phyloP scores from a whole-genome alignment of 1,284 basidiomycete species.

The Microbotryum intermedium region DNA sequence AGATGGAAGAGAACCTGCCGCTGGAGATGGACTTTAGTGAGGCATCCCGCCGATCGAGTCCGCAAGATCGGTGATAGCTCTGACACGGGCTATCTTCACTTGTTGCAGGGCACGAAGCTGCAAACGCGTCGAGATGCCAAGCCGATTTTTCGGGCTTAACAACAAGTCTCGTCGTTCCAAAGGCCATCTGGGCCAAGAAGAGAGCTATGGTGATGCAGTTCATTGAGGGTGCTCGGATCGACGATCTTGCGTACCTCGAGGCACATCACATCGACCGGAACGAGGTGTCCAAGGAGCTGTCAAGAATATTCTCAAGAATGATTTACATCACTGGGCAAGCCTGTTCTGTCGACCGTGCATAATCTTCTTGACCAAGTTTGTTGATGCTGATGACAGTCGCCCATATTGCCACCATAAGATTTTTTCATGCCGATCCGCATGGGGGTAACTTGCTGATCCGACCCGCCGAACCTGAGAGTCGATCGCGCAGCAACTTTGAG shows the following conservation, averaged over 20 bases:
- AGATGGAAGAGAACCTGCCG: slow-evolving; percentile 69
- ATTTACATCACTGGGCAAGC: slow-evolving; percentile 82
- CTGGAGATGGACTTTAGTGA: slow-evolving; percentile 82
- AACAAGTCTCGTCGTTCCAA: slow-evolving; percentile 80
- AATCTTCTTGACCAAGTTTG: background rate
- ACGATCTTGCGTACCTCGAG: slow-evolving; percentile 78
- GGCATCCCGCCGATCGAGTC: background rate
- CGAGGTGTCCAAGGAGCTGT: slow-evolving; percentile 33
- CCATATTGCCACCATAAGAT: slow-evolving; percentile 35
- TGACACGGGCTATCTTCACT: background rate
- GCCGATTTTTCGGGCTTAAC: slow-evolving; percentile 62
- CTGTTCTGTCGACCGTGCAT: slow-evolving; percentile 9
- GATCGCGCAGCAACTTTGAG: slow-evolving; percentile 86
- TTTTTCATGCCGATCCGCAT: slow-evolving; percentile 60
- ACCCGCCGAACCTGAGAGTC: slow-evolving; percentile 53
- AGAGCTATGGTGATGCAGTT: slow-evolving; percentile 91
- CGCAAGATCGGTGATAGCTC: background rate
- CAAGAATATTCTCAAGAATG: slow-evolving; percentile 80
- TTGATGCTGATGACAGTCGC: too few relatives aligned
- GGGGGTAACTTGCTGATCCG: slow-evolving; percentile 83
- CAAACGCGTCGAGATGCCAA: slow-evolving; percentile 64
- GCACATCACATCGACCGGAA: slow-evolving; percentile 79
- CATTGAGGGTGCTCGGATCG: slow-evolving; percentile 75
- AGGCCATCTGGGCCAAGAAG: slow-evolving; percentile 72
- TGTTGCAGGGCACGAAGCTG: slow-evolving; percentile 63